Percentiles rank a stretch among this genome's conserved stretches.
These are phyloP conservation scores for Bauhinia variegata DNA, from an alignment of 306 rosid genomes.

Conservation along the genomic window DNA sequence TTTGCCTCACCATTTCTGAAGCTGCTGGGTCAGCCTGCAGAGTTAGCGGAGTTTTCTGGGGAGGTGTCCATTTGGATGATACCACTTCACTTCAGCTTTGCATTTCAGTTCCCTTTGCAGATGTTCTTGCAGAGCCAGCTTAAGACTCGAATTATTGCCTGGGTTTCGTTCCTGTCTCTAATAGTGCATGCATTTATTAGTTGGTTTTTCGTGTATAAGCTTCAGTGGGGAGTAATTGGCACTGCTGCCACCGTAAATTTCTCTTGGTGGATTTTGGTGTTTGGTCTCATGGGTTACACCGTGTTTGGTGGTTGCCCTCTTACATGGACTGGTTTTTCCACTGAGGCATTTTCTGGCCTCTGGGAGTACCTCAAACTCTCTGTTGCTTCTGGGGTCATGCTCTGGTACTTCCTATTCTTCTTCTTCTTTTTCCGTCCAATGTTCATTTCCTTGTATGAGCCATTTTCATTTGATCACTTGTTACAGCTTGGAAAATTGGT, in stretches of 20 bases:
- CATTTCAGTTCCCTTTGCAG: slow-evolving; percentile 66
- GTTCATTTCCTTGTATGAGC: too few relatives aligned
- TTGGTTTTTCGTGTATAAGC: slow-evolving; percentile 64
- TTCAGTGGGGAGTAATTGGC: slow-evolving; percentile 62
- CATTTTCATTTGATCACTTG: too few relatives aligned
- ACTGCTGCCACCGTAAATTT: slow-evolving; percentile 55
- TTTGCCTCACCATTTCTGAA: slow-evolving; percentile 61
- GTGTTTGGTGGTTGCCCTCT: slow-evolving; percentile 68
- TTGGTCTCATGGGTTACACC: slow-evolving; percentile 55
- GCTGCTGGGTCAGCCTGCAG: slow-evolving; percentile 65
- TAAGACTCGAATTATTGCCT: slow-evolving; percentile 52
- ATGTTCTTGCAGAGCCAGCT: slow-evolving; percentile 72
- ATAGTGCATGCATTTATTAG: slow-evolving; percentile 50
- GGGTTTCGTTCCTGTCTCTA: slow-evolving; percentile 51
- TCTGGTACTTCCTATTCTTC: slow-evolving; percentile 52
- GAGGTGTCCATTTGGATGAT: slow-evolving; percentile 52
- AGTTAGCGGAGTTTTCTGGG: slow-evolving; percentile 62
- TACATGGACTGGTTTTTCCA: slow-evolving; percentile 80
- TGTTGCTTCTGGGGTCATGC: slow-evolving; percentile 78
- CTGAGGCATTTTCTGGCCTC: slow-evolving; percentile 73
- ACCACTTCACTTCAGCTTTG: slow-evolving; percentile 67
- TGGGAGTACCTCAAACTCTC: slow-evolving; percentile 81
- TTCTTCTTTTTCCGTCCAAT: background rate
- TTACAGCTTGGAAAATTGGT: slow-evolving; percentile 87
- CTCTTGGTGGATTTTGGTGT: slow-evolving; percentile 69